These are phyloP conservation scores for Solanum sejunctum DNA, from an alignment of 257 asterid species.

Conservation along the genomic window DNA sequence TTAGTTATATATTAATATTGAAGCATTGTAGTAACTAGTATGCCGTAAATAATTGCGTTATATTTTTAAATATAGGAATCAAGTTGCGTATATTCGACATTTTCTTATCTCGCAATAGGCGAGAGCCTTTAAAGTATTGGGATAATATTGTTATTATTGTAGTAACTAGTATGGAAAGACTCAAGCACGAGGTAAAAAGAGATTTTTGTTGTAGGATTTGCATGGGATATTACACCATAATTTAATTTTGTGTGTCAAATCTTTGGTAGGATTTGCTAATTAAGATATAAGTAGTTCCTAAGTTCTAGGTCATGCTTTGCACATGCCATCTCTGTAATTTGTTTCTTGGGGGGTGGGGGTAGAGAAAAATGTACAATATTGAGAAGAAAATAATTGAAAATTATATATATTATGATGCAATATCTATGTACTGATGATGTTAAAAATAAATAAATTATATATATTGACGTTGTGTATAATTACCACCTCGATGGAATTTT, in stretches of 20 bases:
- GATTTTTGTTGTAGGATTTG: neutral
- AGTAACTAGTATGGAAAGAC: neutral
- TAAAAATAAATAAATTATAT: neutral
- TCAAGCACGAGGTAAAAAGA: neutral
- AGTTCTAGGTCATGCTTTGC: neutral
- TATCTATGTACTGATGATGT: neutral
- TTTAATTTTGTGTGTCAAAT: neutral
- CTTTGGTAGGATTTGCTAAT: neutral
- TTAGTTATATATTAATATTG: neutral
- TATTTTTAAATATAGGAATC: too few species aligned
- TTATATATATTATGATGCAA: slow-evolving; percentile 2
- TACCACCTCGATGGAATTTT: too few species aligned
- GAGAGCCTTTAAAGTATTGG: too few species aligned
- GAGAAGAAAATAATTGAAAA: slow-evolving; percentile 43
- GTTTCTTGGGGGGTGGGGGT: neutral
- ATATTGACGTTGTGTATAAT: neutral
- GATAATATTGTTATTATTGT: too few species aligned
- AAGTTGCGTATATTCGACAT: too few species aligned
- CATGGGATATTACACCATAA: slow-evolving; percentile 12
- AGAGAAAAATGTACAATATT: neutral
- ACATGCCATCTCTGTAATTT: neutral
- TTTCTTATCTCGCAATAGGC: too few species aligned
- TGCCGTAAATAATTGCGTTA: too few species aligned
- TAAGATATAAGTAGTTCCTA: neutral
- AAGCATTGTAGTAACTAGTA: neutral